Evolutionary conservation across 805 yeast species (phyloP).

Genomic region (Yamadazyma scolyti): DNA sequence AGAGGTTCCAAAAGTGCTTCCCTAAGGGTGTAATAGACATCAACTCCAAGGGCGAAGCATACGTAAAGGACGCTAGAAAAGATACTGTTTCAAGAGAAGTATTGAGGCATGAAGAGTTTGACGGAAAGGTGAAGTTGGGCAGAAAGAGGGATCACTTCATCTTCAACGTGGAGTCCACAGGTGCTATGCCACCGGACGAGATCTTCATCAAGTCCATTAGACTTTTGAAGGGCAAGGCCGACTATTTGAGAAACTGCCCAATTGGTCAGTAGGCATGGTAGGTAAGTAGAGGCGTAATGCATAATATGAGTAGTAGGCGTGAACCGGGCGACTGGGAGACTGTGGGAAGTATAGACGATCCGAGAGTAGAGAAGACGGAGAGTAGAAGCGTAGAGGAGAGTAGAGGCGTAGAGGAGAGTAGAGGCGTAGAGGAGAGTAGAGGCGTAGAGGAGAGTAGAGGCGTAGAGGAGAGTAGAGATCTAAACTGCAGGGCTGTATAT

Average conservation of each 20-base stretch:
- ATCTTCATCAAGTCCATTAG: conserved; percentile 88
- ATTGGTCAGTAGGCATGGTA: conserved; percentile 50
- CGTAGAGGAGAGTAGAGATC: too few relatives aligned
- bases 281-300: not conserved
- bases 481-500: too few relatives aligned
- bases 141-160: conserved; percentile 90
- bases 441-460: too few relatives aligned
- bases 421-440: too few relatives aligned
- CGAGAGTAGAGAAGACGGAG: too few relatives aligned
- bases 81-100: conserved; percentile 98
- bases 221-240: conserved; percentile 80
- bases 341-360: too few relatives aligned
- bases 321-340: too few relatives aligned
- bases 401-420: too few relatives aligned
- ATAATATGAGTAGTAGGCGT: too few relatives aligned
- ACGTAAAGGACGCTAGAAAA: conserved; percentile 82
- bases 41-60: conserved; percentile 63
- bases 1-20: conserved; percentile 82
- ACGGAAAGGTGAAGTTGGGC: conserved; percentile 86
- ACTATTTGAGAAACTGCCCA: conserved; percentile 74
- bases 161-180: conserved; percentile 90
- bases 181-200: conserved; percentile 97
- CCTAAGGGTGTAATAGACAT: conserved; percentile 90
- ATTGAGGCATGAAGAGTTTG: conserved; percentile 86
- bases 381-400: too few relatives aligned